Conservation (phyloP, 2,329 filamentous ascomycete genomes). For the Furcasterigmium furcatum region DNA sequence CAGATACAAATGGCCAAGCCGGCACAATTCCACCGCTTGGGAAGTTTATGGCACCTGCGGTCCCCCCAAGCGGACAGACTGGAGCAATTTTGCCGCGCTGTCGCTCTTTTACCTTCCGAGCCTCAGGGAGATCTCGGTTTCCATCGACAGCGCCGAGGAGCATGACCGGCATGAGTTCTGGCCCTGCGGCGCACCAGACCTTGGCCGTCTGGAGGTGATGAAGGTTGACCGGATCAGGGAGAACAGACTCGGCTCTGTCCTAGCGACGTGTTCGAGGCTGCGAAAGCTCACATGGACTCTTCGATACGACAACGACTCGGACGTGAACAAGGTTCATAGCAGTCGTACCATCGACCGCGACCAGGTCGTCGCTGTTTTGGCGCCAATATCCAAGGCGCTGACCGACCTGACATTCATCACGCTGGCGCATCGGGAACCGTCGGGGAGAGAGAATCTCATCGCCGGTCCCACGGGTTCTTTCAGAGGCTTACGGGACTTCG, state of each 20-base stretch:
- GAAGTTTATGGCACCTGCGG: background rate
- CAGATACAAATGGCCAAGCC: too few relatives aligned
- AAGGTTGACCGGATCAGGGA: background rate
- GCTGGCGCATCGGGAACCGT: background rate
- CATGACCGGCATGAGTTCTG: background rate
- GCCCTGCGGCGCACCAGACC: background rate
- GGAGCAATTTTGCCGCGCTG: background rate
- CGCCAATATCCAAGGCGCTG: background rate
- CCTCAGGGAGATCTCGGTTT: background rate
- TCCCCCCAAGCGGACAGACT: background rate
- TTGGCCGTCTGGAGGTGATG: background rate
- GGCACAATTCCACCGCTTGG: too few relatives aligned
- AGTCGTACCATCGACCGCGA: background rate
- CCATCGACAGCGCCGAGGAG: background rate
- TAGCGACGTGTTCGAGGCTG: background rate
- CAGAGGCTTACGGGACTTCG: background rate
- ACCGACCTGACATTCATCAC: background rate
- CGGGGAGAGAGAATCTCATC: background rate
- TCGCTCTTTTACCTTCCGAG: background rate
- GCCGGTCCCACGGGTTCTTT: background rate
- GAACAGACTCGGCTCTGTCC: background rate
- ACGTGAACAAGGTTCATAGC: too few relatives aligned
- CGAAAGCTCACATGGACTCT: background rate
- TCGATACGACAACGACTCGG: background rate
- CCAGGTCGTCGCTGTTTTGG: background rate